Conservation (phyloP, 768 basidiomycete genomes). For the Agaricus blazei region DNA sequence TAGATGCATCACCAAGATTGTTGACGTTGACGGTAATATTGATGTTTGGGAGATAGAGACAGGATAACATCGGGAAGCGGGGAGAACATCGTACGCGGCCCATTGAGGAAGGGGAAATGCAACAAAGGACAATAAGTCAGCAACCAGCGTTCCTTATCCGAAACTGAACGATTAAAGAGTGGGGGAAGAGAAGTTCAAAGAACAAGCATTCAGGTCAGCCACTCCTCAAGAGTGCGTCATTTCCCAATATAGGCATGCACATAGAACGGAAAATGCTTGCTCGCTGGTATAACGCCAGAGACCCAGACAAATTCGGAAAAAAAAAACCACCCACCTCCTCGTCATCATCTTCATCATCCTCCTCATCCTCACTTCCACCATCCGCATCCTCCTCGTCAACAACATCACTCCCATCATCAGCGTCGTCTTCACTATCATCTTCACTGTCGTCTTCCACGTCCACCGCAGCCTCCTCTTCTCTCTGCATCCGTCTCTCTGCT, state of each 20-base stretch:
- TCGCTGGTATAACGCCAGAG: neutral
- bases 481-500: conserved; percentile 87
- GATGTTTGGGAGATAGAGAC: neutral
- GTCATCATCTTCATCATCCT: conserved; percentile 63
- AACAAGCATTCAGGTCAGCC: neutral
- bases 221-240: neutral
- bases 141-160: neutral
- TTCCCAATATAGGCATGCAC: no score
- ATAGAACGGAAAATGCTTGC: neutral
- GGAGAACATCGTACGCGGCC: neutral
- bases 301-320: conserved; percentile 6
- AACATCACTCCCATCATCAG: conserved; percentile 58
- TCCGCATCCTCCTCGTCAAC: conserved; percentile 58
- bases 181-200: neutral
- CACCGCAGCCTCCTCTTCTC: conserved; percentile 63
- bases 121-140: neutral
- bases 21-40: neutral
- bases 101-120: neutral
- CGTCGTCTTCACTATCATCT: conserved; percentile 42
- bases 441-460: conserved; percentile 45
- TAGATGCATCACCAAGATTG: neutral
- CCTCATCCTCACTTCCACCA: conserved; percentile 58
- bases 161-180: neutral
- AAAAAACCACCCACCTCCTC: conserved; percentile 34
- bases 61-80: neutral